Conservation (phyloP, 495 filamentous ascomycete species). For the Tuber magnatum region DNA sequence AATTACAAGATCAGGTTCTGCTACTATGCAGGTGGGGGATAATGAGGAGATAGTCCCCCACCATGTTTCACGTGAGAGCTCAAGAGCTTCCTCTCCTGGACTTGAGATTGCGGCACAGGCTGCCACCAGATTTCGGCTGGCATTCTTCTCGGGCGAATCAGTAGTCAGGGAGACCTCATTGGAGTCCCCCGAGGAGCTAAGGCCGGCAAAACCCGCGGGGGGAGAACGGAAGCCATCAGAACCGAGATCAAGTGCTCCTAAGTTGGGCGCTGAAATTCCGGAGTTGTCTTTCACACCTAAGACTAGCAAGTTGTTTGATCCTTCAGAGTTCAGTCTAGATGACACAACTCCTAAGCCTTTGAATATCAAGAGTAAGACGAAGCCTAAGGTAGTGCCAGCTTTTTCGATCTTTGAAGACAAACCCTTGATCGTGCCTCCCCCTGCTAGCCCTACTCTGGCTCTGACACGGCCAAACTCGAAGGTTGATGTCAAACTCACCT, state of each 20-base stretch:
- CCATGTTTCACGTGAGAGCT: slow-evolving; percentile 13
- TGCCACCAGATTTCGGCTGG: slow-evolving; percentile 25
- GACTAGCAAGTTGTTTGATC: slow-evolving; percentile 21
- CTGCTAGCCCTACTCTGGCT: slow-evolving; percentile 32
- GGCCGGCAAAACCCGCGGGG: slow-evolving; percentile 9
- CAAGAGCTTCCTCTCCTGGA: slow-evolving; percentile 27
- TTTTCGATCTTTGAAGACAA: slow-evolving; percentile 41
- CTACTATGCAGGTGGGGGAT: slow-evolving; percentile 17
- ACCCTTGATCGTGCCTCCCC: slow-evolving; percentile 21
- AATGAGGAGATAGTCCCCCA: slow-evolving; percentile 12
- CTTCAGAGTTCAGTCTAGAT: slow-evolving; percentile 23
- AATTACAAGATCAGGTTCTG: slow-evolving; percentile 25
- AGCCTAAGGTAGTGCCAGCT: slow-evolving; percentile 32
- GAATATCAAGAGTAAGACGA: slow-evolving; percentile 36
- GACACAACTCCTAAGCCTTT: slow-evolving; percentile 38
- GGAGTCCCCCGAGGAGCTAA: slow-evolving; percentile 18
- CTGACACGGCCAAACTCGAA: slow-evolving; percentile 39
- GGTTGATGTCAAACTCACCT: slow-evolving; percentile 34
- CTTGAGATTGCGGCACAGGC: slow-evolving; percentile 33
- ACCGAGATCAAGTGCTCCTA: slow-evolving; percentile 21
- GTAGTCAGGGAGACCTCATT: slow-evolving; percentile 16
- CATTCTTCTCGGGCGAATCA: slow-evolving; percentile 25
- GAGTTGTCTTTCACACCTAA: slow-evolving; percentile 31
- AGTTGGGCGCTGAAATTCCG: slow-evolving; percentile 27
- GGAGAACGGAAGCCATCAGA: slow-evolving; percentile 16